phyloP scores from a whole-genome alignment of 2,329 filamentous ascomycete genomes.

The Cadophora malorum region DNA sequence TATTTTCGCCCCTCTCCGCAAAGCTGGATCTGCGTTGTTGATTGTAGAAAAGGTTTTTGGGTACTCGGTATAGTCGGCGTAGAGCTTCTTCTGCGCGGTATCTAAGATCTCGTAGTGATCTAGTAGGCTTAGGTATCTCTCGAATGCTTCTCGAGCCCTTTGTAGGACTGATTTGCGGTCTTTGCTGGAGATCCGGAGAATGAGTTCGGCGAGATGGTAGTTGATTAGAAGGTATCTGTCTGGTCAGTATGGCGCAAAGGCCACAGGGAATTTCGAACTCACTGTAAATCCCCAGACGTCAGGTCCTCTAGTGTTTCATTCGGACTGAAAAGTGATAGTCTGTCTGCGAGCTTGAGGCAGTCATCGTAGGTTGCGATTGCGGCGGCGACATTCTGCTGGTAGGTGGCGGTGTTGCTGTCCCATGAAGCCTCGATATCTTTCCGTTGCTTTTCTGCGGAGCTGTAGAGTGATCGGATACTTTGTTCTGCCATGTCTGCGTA shows the following conservation, averaged over 20 bases:
- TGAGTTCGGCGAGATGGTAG: constrained; percentile 80
- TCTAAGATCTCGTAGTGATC: constrained; percentile 80
- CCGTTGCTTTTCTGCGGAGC: constrained; percentile 60
- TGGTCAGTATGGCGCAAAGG: constrained; percentile 34
- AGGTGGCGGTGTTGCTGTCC: constrained; percentile 68
- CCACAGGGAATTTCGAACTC: constrained; percentile 36
- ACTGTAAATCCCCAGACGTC: constrained; percentile 82
- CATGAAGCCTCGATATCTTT: constrained; percentile 65
- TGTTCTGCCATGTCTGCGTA: constrained; percentile 52
- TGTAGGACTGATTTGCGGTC: constrained; percentile 70
- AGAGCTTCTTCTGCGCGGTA: constrained; percentile 68
- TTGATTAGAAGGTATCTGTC: constrained; percentile 75
- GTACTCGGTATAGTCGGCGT: constrained; percentile 75
- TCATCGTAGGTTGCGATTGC: constrained; percentile 76
- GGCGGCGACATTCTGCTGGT: constrained; percentile 69
- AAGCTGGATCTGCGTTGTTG: constrained; percentile 67
- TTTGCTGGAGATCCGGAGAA: constrained; percentile 67
- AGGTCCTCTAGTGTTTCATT: constrained; percentile 92
- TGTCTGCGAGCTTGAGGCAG: constrained; percentile 71
- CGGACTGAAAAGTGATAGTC: constrained; percentile 82
- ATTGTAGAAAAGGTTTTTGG: constrained; percentile 76
- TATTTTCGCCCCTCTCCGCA: constrained; percentile 83
- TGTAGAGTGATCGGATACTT: constrained; percentile 59
- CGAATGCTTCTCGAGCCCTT: constrained; percentile 73
- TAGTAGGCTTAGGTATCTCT: constrained; percentile 76